phyloP scores from a whole-genome alignment of 345 rosid species.

The Citrus hindsii region DNA sequence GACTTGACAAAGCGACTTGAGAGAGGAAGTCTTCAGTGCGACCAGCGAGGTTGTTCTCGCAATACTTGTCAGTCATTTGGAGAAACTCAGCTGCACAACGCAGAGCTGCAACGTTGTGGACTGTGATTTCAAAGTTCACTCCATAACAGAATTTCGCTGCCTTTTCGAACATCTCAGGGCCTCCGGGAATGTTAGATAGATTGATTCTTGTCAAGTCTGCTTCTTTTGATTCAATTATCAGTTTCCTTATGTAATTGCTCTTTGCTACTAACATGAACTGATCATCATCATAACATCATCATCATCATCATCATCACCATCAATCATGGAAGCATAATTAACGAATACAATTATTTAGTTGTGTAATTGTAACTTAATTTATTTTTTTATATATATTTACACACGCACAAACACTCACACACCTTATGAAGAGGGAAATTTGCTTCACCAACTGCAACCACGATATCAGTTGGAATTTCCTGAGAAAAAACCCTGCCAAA shows the following conservation, averaged over 20 bases:
- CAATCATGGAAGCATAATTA: no score
- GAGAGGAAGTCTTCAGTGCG: conserved; percentile 87
- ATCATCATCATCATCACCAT: background rate
- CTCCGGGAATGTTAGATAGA: conserved; percentile 80
- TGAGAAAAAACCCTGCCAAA: conserved; percentile 80
- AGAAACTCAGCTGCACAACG: conserved; percentile 87
- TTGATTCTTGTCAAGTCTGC: conserved; percentile 53
- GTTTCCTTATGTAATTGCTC: conserved; percentile 80
- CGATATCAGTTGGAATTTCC: conserved; percentile 76
- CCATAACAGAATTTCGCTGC: conserved; percentile 95
- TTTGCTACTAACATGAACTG: conserved; percentile 92
- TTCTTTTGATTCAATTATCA: conserved; percentile 70
- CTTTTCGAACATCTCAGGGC: conserved; percentile 91
- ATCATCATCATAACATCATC: background rate
- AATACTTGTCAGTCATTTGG: conserved; percentile 75
- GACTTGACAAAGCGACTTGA: conserved; percentile 78
- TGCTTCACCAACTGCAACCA: conserved; percentile 74
- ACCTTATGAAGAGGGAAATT: conserved; percentile 91
- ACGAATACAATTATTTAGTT: no score
- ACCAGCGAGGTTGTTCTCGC: conserved; percentile 67
- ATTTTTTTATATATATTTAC: no score
- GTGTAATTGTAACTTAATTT: no score
- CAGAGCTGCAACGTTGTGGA: conserved; percentile 89
- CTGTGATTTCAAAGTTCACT: conserved; percentile 91
- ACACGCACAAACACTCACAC: background rate